Base-by-base conservation (phyloP, 345 rosid genomes). In the Lepidium africanum region DNA sequence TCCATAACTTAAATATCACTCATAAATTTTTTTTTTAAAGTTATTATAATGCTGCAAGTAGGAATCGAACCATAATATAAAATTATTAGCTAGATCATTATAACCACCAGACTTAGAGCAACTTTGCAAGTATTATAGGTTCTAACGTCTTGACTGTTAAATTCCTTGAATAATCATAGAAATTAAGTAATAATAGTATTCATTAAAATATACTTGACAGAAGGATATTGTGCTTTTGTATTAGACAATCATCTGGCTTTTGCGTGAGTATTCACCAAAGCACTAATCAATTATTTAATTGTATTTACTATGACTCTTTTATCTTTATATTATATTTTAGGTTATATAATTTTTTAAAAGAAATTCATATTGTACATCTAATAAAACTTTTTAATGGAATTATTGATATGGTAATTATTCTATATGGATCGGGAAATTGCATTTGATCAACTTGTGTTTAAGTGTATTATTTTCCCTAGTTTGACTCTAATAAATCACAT, bases 191-290 rank as follows among this genome's bases (percentile, higher is more conserved):
- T 36, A 21, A 1, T 9, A 4, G 15, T 51, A 63, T n/a, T 58
- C 15, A 6, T 43, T 16, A 21, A 73, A 9, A 37, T 41, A 27
- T 7, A 37, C 33, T 30, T 58, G 71, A 49, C 47, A 55, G 14
- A 37, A 45, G 27, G 58, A 46, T 47, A 65, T 21, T 65, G 54
- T 52, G 48, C 62, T 65, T 65, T 65, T 53, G 19, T 36, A 4
- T 27, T 4, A 60, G 63, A 74, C 73, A 60, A 73, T 58, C 61
- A 49, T 42, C 10, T 58, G 36, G 38, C 33, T 46, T 36, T 73
- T 58, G 72, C 77, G 67, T 73, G 62, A 51, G 48, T 58, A 59
- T 59, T 74, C 73, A 60, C 46, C 69, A 59, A 74, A 59, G 69
- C 69, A 74, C 73, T 67, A 67, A 37, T 10, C 46, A 35, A 48